Evolutionary conservation across 805 yeast species (phyloP).

Genomic region (Tetrapisispora pingtungensis): DNA sequence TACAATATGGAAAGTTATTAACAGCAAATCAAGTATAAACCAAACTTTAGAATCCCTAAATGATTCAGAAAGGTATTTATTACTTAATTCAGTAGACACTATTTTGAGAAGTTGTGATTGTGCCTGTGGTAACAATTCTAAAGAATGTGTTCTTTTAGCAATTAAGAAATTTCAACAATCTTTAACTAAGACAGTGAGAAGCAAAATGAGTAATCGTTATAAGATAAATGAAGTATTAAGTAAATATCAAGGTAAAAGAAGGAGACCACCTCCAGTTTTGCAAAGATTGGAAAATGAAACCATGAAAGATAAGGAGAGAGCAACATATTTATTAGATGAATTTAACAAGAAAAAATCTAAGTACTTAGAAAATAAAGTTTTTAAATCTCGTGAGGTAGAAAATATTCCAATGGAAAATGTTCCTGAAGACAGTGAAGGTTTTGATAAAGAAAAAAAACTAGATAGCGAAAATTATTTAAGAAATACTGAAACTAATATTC

Average conservation of each 20-base stretch:
- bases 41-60: conserved; percentile 45
- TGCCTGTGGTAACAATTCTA: conserved; percentile 35
- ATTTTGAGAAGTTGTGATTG: conserved; percentile 58
- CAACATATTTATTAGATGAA: conserved; percentile 6
- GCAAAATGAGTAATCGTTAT: conserved; percentile 28
- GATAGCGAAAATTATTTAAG: not conserved
- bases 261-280: conserved; percentile 25
- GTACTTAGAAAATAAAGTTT: not conserved
- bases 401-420: too few relatives aligned
- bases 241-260: conserved; percentile 18
- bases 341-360: conserved; percentile 5
- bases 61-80: conserved; percentile 41
- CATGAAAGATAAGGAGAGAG: conserved; percentile 4
- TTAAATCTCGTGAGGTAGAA: not conserved
- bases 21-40: conserved; percentile 26
- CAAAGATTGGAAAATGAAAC: conserved; percentile 7
- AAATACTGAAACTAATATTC: not conserved
- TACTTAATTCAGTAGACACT: conserved; percentile 54
- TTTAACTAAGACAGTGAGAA: conserved; percentile 47
- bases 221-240: conserved; percentile 31
- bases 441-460: not conserved
- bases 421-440: too few relatives aligned
- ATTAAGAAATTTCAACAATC: conserved; percentile 54
- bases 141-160: conserved; percentile 48
- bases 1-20: conserved; percentile 52